Conservation (phyloP, 2,329 filamentous ascomycete species). For the Colletotrichum lindemuthianum region DNA sequence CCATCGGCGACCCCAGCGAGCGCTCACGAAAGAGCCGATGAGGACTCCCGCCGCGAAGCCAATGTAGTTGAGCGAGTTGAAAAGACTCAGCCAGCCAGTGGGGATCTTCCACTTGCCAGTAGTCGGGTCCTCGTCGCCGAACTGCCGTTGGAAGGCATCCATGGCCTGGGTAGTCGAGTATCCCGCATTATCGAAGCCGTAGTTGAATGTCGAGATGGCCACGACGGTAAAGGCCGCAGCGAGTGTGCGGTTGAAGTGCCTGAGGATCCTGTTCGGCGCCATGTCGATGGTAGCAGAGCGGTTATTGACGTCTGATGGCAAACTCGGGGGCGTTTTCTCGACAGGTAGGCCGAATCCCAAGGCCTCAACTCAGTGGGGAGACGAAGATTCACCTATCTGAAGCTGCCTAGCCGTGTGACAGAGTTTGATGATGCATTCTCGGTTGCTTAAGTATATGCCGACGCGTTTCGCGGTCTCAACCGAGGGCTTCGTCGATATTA, state of each 20-base stretch:
- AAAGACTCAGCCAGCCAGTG: slow-evolving; percentile 47
- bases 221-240: slow-evolving; percentile 40
- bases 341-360: background rate
- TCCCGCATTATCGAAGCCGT: slow-evolving; percentile 49
- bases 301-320: too few relatives aligned
- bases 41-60: slow-evolving; percentile 44
- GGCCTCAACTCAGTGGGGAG: background rate
- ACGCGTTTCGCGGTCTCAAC: slow-evolving; percentile 4
- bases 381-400: too few relatives aligned
- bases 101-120: slow-evolving; percentile 40
- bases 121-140: slow-evolving; percentile 42
- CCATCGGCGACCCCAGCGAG: slow-evolving; percentile 46
- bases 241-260: slow-evolving; percentile 33
- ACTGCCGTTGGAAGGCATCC: slow-evolving; percentile 47
- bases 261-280: slow-evolving; percentile 26
- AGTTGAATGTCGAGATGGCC: slow-evolving; percentile 50
- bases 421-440: slow-evolving; percentile 4
- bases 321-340: background rate
- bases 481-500: slow-evolving; percentile 10
- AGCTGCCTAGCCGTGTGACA: too few relatives aligned
- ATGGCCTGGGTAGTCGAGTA: slow-evolving; percentile 51
- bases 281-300: background rate
- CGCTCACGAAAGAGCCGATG: slow-evolving; percentile 41
- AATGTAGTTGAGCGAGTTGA: slow-evolving; percentile 48
- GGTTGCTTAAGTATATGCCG: slow-evolving; percentile 15